Base-by-base conservation (phyloP, 306 rosid genomes). In the Glycine soja region DNA sequence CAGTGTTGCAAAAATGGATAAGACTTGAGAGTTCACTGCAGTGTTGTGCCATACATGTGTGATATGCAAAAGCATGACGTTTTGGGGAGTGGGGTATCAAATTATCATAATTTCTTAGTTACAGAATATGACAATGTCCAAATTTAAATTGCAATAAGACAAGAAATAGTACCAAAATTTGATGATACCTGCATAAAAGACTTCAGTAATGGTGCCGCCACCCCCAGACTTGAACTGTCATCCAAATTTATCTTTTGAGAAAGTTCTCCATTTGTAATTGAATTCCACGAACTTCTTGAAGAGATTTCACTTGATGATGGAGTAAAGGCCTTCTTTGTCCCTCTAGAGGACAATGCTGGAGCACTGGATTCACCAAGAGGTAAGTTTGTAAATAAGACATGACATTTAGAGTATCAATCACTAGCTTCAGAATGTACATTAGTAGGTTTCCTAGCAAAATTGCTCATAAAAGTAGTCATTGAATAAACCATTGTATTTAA, bases 321-420 rank as follows among this genome's bases (percentile, higher is more conserved):
- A 78, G 86, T 84, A 77, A 90, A 85, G 53, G 90, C 59, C 87
- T 93, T 95, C 78, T 92, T 85, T 64, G 91, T 85, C 76, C 91
- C 98, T 84, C 94, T 92, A 81, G 98, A 90, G 74, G 99, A 95
- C 87, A 95, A 88, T 76, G 89, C 98, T 38, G 99, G 99, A 69
- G 99, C 97, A 88, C 99, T 95, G 88, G 34, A 87, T 76, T 57
- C 58, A 80, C 57, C 84, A 84, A 76, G 58, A 66, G 50, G 30
- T 24, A 24, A 66, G 51, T 46, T 83, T 45, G 70, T 10, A 48
- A 79, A 57, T 79, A 58, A 56, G 79, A 75, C 52, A 54, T 70
- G 71, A 36, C 70, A 45, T 52, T 34, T 50, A 18, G 32, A 67
- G 56, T 59, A 77, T 43, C 36, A 59, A 76, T 66, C 18, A 59